Evolutionary conservation across 257 asterid species (phyloP), one percentile per base, ranked within the genome.

Genomic region (Przewalskia tangutica): DNA sequence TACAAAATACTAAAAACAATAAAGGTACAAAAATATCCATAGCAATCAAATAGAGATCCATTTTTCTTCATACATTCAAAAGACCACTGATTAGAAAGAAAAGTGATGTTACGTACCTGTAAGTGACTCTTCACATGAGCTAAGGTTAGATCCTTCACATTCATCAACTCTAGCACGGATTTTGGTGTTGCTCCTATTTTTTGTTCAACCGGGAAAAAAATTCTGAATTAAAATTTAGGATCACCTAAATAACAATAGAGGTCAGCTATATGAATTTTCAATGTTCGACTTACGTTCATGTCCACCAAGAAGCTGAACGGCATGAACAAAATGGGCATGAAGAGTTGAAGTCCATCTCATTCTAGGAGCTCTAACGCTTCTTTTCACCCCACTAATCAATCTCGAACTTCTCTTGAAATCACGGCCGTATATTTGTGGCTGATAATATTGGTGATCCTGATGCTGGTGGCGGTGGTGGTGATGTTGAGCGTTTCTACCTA

Each of bases 321-420:
- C 97, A 88, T 92, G 97, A 23, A 92, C 97, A 66, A 94, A 94
- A 88, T 91, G 98, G 18, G 98, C 91, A 84, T 94, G 98, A 34
- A 94, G 98, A 81, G 95, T 91, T 8, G 97, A 86, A 36, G 98
- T 94, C 98, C 98, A 94, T 83, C 98, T 88, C 98, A 92, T 94
- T 83, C 98, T 87, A 0, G 98, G 98, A 54, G 97, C 97, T 60
- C 98, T 83, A 68, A 84, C 91, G 44, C 89, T 89, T 84, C 93
- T 85, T 62, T 77, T 85, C 18, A 84, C 77, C 14, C 89, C 89
- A 63, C 46, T 85, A 1, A 75, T 80, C 84, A 75, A 83, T 71
- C 94, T 90, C 5, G 91, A 85, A 50, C 85, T 88, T 80, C 89
- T 88, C 88, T 91, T 92, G 75, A 90, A 89, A 76, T 88, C 93